Evolutionary conservation across 306 rosid genomes (phyloP), one percentile per base, ranked within the genome.

Genomic region (Castanopsis chinensis): DNA sequence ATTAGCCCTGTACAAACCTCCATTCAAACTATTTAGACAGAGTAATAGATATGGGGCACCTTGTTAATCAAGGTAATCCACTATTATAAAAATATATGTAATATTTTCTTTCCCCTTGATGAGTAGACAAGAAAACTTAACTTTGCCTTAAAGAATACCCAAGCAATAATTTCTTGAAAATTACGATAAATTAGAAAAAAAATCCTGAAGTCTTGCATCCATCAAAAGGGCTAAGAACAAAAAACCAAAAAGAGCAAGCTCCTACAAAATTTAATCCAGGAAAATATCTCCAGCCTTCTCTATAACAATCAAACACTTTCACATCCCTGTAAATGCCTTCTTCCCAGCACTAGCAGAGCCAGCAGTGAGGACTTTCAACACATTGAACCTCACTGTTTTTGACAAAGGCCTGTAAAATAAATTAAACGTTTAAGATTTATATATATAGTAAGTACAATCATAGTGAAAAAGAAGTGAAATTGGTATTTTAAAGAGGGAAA

Each of bases 381-480:
- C 92, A 49, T 89, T 89, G 81, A 89, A 89, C 86, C 92, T 78
- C 41, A 84, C 88, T 5, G 90, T 89, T 86, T 89, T 89, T 4
- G 90, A 85, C 87, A 89, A 83, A 51, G 90, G 92, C 89, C 92
- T 87, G 86, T 57, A 87, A 71, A 76, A 19, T 15, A 10, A 37
- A 3, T 8, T 32, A 54, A 59, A 3, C 25, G 1, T 59, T 59
- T 59, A 59, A 23, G 23, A 23, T 21, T 1, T 20, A 6, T 20
- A 21, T 6, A 10, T 11, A 58, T 10, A 58, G 3, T 23, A 21
- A 21, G 53, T 49, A 49, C 4, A 10, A 1, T 49, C 52, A 45
- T 45, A 45, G 52, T 10, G 52, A 4, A 21, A 19, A 33, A 54
- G 9, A 28, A 17, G 64, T 0, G 5, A 23, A 15, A 17, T 32